Base-by-base conservation (phyloP, 2,329 filamentous ascomycete species). In the Cladosporium halotolerans region DNA sequence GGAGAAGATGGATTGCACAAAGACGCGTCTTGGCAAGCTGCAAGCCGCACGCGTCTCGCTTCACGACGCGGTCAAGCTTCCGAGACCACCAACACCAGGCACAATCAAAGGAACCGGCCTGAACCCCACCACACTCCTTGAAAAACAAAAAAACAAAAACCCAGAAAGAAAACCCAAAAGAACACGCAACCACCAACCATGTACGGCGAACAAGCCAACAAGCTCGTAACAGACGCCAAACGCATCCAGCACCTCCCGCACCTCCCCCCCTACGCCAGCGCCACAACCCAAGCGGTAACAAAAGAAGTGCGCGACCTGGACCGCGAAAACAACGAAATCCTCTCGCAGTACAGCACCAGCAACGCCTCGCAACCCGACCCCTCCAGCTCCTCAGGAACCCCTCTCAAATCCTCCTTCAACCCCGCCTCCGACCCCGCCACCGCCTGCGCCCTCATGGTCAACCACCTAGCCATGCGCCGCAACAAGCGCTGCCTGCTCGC, bases 201-300 rank as follows among this genome's bases (percentile, higher is more conserved):
- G 89, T 93, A 95, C 72, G 89, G 89, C 61, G 90, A 95, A 68
- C 75, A 89, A 45, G 43, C 50, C 43, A 41, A 46, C 69, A 95
- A 95, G 73, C 75, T 96, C 89, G 91, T 95, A 63, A 87, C 92
- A 76, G 88, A 97, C 77, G 93, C 93, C 69, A 97, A 97, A 79
- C 84, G 93, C 68, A 95, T 88, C 14, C 89, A 93, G 71, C 86
- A 88, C 60, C 82, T 99, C 53, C 76, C 84, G 32, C 84, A 95
- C 68, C 81, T 99, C 2, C 93, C 93, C 1, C 85, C 90, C 3
- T 97, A 97, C 69, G 90, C 95, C 71, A 86, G 90, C 28, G 93
- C 97, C 67, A 80, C 95, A 42, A 89, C 97, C 52, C 90, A 91
- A 54, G 82, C 83, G 16, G 86, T 95, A 45, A 87, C 89, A 2